Base-by-base conservation (phyloP, 495 filamentous ascomycete genomes). In the Platismatia glauca region DNA sequence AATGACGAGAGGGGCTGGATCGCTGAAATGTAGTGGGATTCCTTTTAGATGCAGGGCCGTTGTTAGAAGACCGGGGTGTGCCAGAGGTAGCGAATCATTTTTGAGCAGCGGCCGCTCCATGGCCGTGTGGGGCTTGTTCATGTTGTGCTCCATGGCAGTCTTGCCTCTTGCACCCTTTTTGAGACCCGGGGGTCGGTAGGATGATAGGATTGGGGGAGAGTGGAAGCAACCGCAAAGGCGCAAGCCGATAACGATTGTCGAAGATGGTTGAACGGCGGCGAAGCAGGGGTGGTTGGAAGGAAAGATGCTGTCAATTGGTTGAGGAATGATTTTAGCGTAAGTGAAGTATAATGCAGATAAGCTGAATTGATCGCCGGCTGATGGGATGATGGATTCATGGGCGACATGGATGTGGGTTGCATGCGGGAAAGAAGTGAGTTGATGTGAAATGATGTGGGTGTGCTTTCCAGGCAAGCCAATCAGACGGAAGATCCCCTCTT, bases 1-100 rank as follows among this genome's bases (percentile, higher is more conserved):
- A 58, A 64, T 67, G 65, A 67, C 65, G 65, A 67, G 65, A 64
- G 65, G 65, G 65, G 65, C 57, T 67, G 50, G 50, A 53, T 53
- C 3, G 43, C 50, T 55, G 34, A 50, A 24, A 58, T 39, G 50
- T 53, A 53, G 50, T 31, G 48, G 57, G 27, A 37, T 66, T 66
- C 53, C 20, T 50, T 57, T 38, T 43, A 64, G 50, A 60, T 64
- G 60, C 56, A 60, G 46, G 46, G 44, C 55, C 57, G 50, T 44
- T 55, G 56, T 39, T 60, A 13, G 37, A 29, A 44, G 63, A 60
- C 41, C 20, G 48, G 63, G 57, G 20, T 55, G 37, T 50, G 33
- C 56, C 43, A 31, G 31, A 37, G 15, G 55, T 38, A 27, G 62
- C 43, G 39, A 55, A 44, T 59, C 24, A 29, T 35, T 15, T 50